phyloP scores from a whole-genome alignment of 2,329 filamentous ascomycete species.

The Cladophialophora chaetospira region DNA sequence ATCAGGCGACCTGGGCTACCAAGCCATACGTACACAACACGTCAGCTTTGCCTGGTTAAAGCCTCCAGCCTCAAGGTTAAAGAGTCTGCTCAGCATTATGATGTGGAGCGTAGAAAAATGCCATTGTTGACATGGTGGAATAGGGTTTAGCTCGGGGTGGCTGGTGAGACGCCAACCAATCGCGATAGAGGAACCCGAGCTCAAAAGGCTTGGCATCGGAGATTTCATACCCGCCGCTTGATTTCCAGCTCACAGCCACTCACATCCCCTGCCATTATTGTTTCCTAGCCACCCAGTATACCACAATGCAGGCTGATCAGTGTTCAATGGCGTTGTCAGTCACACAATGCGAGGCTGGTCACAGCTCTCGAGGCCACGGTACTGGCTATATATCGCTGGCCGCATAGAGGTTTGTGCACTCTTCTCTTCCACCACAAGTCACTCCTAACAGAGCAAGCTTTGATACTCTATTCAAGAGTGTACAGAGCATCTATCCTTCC shows the following conservation, averaged over 20 bases:
- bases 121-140: neutral
- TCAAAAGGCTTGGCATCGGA: neutral
- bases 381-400: conserved; percentile 2
- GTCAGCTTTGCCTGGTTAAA: neutral
- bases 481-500: neutral
- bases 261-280: neutral
- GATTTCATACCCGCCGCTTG: neutral
- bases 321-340: neutral
- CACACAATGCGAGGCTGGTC: conserved; percentile 7
- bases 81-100: no score
- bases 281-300: conserved; percentile 6
- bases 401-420: conserved; percentile 4
- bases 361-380: neutral
- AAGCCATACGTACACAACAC: neutral
- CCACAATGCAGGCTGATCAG: neutral
- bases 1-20: neutral
- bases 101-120: no score
- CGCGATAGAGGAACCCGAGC: neutral
- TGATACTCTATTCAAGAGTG: neutral
- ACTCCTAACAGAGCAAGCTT: neutral
- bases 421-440: neutral
- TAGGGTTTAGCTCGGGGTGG: neutral
- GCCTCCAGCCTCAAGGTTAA: neutral
- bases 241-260: neutral
- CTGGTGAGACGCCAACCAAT: neutral